phyloP scores from a whole-genome alignment of 305 asterid genomes.

The Fraxinus sp. region DNA sequence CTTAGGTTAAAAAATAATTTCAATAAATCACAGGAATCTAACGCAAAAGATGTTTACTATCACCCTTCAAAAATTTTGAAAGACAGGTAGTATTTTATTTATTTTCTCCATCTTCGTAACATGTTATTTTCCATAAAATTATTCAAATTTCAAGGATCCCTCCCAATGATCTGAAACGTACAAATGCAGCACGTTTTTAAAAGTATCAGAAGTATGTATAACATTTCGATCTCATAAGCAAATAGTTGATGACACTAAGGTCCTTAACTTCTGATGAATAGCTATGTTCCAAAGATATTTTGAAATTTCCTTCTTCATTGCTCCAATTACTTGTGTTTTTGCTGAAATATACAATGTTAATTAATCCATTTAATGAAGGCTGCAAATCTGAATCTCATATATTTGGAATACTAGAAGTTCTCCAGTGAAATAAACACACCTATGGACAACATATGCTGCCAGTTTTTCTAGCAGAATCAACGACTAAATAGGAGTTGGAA shows the following conservation, averaged over 20 bases:
- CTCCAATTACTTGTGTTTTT: background rate
- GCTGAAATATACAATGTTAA: background rate
- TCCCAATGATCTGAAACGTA: background rate
- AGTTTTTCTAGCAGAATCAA: background rate
- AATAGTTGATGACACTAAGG: background rate
- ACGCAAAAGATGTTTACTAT: background rate
- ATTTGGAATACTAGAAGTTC: background rate
- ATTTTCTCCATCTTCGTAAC: background rate
- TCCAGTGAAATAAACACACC: background rate
- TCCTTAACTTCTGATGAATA: background rate
- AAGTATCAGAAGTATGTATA: background rate
- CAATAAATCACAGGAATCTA: background rate
- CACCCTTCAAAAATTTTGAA: background rate
- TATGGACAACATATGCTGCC: background rate
- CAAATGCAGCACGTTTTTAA: background rate
- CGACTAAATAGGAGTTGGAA: background rate
- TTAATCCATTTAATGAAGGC: background rate
- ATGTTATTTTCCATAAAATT: background rate
- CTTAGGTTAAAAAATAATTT: background rate
- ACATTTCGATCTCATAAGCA: background rate
- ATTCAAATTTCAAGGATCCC: background rate
- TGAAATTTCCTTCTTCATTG: background rate
- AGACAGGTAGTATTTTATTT: background rate
- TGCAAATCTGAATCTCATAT: background rate
- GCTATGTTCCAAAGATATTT: background rate